These are phyloP conservation scores for Fraxinus excelsior DNA, from an alignment of 257 asterid species.

Conservation along the genomic window DNA sequence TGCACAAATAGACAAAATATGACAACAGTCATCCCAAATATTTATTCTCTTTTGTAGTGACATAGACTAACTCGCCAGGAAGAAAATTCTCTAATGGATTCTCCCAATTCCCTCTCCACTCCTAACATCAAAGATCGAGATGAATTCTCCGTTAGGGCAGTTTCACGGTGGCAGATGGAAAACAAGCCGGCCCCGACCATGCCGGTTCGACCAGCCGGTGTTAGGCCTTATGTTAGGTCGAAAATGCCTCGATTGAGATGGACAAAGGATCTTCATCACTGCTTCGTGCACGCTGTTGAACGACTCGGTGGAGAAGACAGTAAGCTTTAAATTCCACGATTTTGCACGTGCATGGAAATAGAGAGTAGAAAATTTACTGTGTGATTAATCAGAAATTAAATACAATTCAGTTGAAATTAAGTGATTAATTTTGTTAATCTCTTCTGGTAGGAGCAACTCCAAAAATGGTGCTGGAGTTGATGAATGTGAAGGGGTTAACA, in stretches of 20 bases:
- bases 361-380: too few species aligned
- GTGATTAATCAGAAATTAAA: neutral
- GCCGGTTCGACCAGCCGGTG: conserved; percentile 19
- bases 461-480: conserved; percentile 72
- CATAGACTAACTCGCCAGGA: conserved; percentile 25
- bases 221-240: conserved; percentile 65
- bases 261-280: conserved; percentile 68
- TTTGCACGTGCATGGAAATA: conserved; percentile 38
- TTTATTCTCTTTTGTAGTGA: conserved; percentile 50
- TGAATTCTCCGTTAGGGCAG: neutral
- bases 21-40: conserved; percentile 41
- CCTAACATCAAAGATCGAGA: conserved; percentile 13
- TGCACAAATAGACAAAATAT: conserved; percentile 54
- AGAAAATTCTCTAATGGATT: conserved; percentile 31
- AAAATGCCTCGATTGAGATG: conserved; percentile 63
- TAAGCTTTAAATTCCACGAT: conserved; percentile 19
- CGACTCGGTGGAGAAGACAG: conserved; percentile 79
- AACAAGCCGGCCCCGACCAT: conserved; percentile 6
- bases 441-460: conserved; percentile 70
- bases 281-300: conserved; percentile 65
- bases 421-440: neutral
- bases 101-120: conserved; percentile 36
- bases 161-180: conserved; percentile 6
- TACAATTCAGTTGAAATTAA: neutral
- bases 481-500: conserved; percentile 73